Percentiles rank a stretch among this genome's conserved stretches.
These are phyloP conservation scores for Calonectria montana DNA, from an alignment of 2,329 filamentous ascomycete genomes.

Conservation along the genomic window DNA sequence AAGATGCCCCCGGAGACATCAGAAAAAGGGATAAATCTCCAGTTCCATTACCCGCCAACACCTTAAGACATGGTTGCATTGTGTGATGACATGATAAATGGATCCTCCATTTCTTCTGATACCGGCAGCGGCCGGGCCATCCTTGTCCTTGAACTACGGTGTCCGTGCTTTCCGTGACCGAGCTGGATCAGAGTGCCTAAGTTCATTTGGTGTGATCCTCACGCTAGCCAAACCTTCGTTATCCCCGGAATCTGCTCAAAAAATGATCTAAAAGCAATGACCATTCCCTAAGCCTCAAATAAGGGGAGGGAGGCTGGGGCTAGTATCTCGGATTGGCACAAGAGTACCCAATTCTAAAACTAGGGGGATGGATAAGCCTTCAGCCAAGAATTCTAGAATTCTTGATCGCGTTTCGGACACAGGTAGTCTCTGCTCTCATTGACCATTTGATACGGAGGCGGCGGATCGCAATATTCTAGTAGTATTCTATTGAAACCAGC, in stretches of 20 bases:
- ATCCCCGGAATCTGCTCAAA: not conserved
- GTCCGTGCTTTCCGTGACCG: not conserved
- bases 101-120: slow-evolving; percentile 1
- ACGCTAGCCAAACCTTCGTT: not conserved
- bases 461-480: not conserved
- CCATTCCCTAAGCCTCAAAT: not conserved
- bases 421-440: not conserved
- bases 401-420: not conserved
- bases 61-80: not conserved
- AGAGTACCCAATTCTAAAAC: no score
- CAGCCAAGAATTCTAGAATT: not conserved
- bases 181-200: not conserved
- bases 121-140: not conserved
- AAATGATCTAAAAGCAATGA: not conserved
- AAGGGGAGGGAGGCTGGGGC: not conserved
- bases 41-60: not conserved
- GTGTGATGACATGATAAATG: not conserved
- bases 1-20: not conserved
- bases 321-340: not conserved
- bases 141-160: not conserved
- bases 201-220: not conserved
- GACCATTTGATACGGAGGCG: not conserved
- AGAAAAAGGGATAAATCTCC: not conserved
- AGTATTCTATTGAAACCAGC: not conserved
- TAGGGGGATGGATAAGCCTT: not conserved